Conservation (phyloP, 306 rosid genomes). For the Mimosa pudica region DNA sequence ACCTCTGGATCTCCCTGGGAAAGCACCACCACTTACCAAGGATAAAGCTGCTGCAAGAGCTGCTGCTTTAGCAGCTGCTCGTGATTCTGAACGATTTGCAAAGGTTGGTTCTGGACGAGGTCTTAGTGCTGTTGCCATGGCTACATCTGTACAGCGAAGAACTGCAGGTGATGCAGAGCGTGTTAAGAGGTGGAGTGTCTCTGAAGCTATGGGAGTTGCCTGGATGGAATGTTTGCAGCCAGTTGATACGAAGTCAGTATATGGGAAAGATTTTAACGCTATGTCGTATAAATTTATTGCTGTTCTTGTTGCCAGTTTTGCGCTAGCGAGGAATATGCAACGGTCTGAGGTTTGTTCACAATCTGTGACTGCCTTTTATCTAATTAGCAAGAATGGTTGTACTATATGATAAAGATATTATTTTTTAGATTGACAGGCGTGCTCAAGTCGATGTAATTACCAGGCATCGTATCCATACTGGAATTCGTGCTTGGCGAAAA, state of each 20-base stretch:
- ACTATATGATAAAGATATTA: conserved; percentile 39
- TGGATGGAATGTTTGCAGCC: conserved; percentile 99
- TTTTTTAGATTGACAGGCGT: conserved; percentile 86
- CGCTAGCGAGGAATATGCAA: conserved; percentile 91
- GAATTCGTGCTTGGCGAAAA: conserved; percentile 89
- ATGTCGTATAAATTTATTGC: conserved; percentile 87
- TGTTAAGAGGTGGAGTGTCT: conserved; percentile 80
- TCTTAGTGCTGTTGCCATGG: conserved; percentile 99
- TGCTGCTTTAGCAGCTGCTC: conserved; percentile 95
- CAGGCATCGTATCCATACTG: conserved; percentile 64
- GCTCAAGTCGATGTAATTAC: conserved; percentile 63
- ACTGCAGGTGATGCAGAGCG: conserved; percentile 83
- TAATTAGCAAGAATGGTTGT: conserved; percentile 30
- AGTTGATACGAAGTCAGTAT: conserved; percentile 90
- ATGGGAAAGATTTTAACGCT: conserved; percentile 94
- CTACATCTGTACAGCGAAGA: conserved; percentile 95
- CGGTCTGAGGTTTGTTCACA: conserved; percentile 83
- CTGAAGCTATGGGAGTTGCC: conserved; percentile 99
- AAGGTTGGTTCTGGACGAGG: conserved; percentile 98
- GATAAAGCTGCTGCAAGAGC: conserved; percentile 96
- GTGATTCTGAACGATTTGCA: conserved; percentile 81
- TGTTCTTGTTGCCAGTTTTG: conserved; percentile 96
- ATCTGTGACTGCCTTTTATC: conserved; percentile 28
- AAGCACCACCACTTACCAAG: conserved; percentile 72
- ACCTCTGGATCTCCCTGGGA: conserved; percentile 62